A percentile compares a stretch with the other conserved stretches of the same genome.
phyloP scores from a whole-genome alignment of 129 eudicot species.

The Helichrysum umbraculigerum region DNA sequence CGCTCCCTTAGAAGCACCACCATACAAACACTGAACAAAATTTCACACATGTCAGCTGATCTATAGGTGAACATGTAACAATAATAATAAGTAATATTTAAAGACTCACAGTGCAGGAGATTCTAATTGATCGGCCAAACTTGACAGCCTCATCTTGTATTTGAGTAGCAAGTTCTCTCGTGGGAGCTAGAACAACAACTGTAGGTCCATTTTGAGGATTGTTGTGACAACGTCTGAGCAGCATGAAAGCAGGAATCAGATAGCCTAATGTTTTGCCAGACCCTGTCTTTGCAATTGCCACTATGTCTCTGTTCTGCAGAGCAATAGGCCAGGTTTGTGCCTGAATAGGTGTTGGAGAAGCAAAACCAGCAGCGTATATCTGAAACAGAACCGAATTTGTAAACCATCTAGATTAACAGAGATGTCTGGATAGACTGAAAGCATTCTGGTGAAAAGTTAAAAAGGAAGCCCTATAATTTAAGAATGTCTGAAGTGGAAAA shows the following conservation, averaged over 20 bases:
- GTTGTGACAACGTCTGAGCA: constrained; percentile 56
- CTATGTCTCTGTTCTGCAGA: constrained; percentile 79
- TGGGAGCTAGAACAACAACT: constrained; percentile 87
- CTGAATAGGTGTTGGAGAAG: neutral
- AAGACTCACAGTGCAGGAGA: constrained; percentile 74
- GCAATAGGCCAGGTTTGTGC: constrained; percentile 64
- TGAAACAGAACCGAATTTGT: neutral
- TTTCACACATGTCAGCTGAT: neutral
- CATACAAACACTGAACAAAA: constrained; percentile 75
- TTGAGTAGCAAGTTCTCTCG: constrained; percentile 97
- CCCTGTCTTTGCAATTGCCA: constrained; percentile 97
- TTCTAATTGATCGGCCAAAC: constrained; percentile 84
- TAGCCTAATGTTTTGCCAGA: constrained; percentile 98
- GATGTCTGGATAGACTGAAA: neutral
- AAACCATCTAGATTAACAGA: neutral
- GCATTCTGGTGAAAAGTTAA: neutral
- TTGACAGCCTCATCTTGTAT: constrained; percentile 92
- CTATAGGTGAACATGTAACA: neutral
- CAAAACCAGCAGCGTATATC: neutral
- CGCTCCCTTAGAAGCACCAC: constrained; percentile 90
- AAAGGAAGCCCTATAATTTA: neutral
- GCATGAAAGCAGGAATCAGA: constrained; percentile 87
- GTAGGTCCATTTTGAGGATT: constrained; percentile 89
- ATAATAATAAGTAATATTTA: neutral
- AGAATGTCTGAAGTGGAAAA: neutral